Conservation (phyloP, 2,329 filamentous ascomycete species). For the Arthrobotrys iridis region DNA sequence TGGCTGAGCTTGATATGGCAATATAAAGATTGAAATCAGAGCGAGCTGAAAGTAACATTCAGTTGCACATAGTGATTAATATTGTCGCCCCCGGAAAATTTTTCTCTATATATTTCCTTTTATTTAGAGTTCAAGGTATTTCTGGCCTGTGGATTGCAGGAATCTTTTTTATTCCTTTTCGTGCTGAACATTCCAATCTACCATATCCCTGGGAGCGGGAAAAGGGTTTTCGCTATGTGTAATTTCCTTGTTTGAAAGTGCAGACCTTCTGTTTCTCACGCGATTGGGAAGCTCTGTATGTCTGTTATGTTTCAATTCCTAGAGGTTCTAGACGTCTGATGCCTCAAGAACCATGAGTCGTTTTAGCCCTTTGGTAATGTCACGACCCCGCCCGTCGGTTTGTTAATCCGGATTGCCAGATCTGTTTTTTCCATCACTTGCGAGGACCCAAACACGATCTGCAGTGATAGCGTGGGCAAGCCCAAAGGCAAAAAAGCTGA, state of each 20-base stretch:
- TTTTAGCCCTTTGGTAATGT: constrained; percentile 6
- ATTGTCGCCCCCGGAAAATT: constrained; percentile 8
- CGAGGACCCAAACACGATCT: constrained; percentile 13
- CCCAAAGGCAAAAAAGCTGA: not conserved
- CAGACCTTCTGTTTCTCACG: not conserved
- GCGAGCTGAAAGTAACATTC: constrained; percentile 12
- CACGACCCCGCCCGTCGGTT: constrained; percentile 36
- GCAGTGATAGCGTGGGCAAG: not conserved
- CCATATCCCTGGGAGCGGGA: constrained; percentile 52
- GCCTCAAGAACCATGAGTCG: constrained; percentile 17
- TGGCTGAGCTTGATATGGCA: constrained; percentile 9
- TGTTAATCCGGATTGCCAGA: constrained; percentile 48
- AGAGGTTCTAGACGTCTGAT: constrained; percentile 22
- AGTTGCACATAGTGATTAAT: constrained; percentile 5
- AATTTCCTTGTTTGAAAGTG: constrained; percentile 26
- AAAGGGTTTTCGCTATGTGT: constrained; percentile 21
- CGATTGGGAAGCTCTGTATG: not conserved
- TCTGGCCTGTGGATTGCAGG: constrained; percentile 16
- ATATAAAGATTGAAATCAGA: constrained; percentile 6
- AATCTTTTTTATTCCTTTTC: constrained; percentile 22
- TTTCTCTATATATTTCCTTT: not conserved
- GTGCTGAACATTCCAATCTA: constrained; percentile 42
- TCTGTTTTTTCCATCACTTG: constrained; percentile 8
- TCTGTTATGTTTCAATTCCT: constrained; percentile 30
- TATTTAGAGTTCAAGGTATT: constrained; percentile 9